Percentiles rank a stretch among this genome's conserved stretches.
Evolutionary conservation across 2,329 filamentous ascomycete genomes (phyloP).

Genomic region (Aspergillus fumigatus): DNA sequence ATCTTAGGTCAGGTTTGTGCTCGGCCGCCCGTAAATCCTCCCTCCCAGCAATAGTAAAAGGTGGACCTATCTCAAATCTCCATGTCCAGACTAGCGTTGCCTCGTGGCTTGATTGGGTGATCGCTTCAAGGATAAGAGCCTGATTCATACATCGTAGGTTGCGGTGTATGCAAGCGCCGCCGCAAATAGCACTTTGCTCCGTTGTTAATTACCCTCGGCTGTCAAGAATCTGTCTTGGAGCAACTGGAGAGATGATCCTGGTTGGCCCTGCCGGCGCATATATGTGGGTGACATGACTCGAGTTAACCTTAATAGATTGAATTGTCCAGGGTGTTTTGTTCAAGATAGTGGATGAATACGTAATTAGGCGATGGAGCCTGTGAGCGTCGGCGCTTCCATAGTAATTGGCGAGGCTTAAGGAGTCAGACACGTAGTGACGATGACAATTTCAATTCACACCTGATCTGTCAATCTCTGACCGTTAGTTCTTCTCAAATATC

Average conservation of each 20-base stretch:
- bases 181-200: not conserved
- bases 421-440: not conserved
- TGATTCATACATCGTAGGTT: not conserved
- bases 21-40: not conserved
- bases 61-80: not conserved
- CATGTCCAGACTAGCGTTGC: not conserved
- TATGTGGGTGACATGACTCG: constrained; percentile 3
- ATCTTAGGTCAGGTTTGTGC: not conserved
- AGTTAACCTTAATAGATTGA: not conserved
- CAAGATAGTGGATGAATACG: not conserved
- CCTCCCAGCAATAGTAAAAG: not conserved
- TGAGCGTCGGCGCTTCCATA: not conserved
- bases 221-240: not conserved
- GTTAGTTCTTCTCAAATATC: not conserved
- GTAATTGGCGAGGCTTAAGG: not conserved
- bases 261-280: not conserved
- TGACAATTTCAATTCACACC: not conserved
- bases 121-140: not conserved
- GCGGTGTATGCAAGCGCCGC: not conserved
- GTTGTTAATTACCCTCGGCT: not conserved
- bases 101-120: not conserved
- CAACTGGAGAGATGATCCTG: not conserved
- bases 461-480: not conserved
- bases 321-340: not conserved
- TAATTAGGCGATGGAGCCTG: not conserved